These are phyloP conservation scores for Magnolia kwangsiensis DNA, from an alignment of 164 flowering plant species.

Conservation along the genomic window DNA sequence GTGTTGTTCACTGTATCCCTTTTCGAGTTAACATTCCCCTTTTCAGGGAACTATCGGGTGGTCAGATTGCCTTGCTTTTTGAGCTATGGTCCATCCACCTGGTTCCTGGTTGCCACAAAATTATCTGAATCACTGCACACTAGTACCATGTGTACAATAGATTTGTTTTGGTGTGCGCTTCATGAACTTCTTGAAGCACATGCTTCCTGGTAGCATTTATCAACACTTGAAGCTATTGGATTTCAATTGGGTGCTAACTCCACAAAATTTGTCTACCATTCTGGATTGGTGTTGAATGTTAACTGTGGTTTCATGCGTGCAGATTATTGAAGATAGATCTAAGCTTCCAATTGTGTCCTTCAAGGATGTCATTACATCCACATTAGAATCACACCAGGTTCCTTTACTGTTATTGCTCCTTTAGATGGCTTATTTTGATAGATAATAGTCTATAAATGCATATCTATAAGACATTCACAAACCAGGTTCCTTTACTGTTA, in stretches of 20 bases:
- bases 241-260: not conserved
- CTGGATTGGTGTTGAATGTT: not conserved
- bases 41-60: no score
- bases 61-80: no score
- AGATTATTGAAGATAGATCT: slow-evolving; percentile 60
- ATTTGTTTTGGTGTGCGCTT: not conserved
- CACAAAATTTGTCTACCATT: not conserved
- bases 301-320: slow-evolving; percentile 21
- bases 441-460: not conserved
- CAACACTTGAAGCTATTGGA: not conserved
- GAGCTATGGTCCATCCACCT: not conserved
- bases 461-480: slow-evolving; percentile 10
- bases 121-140: not conserved
- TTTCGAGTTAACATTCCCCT: no score
- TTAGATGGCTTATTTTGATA: not conserved
- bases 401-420: not conserved
- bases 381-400: slow-evolving; percentile 82
- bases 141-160: not conserved
- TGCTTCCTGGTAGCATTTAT: not conserved
- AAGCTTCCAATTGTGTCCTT: slow-evolving; percentile 87
- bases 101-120: not conserved
- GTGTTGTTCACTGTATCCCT: no score
- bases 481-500: slow-evolving; percentile 54
- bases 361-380: slow-evolving; percentile 61
- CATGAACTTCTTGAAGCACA: not conserved